Conservation (phyloP, 306 rosid species). For the Acacia crassicarpa region DNA sequence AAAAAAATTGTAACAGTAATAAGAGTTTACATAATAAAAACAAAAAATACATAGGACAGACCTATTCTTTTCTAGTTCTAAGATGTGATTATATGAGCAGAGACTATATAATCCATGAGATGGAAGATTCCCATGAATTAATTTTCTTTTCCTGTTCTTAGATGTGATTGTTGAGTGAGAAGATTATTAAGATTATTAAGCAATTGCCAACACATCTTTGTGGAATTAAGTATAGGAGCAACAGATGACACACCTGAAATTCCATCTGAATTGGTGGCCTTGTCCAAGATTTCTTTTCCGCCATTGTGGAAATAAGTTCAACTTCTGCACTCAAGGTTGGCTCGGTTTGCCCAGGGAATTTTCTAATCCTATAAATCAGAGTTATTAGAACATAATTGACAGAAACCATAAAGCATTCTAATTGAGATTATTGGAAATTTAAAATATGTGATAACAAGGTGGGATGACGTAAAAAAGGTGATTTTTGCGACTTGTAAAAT, state of each 20-base stretch:
- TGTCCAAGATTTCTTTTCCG: slow-evolving; percentile 94
- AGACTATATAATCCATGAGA: not conserved
- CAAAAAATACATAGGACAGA: too few relatives aligned
- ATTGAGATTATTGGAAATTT: not conserved
- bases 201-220: not conserved
- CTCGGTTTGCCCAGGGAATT: slow-evolving; percentile 96
- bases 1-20: too few relatives aligned
- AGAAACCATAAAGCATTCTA: not conserved
- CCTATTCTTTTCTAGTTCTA: too few relatives aligned
- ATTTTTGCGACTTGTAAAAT: too few relatives aligned
- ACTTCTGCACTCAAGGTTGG: slow-evolving; percentile 98
- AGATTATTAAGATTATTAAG: not conserved
- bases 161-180: not conserved
- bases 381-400: not conserved
- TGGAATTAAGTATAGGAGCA: slow-evolving; percentile 10
- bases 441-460: not conserved
- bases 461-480: not conserved
- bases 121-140: slow-evolving; percentile 11
- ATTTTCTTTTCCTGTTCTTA: slow-evolving; percentile 8
- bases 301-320: slow-evolving; percentile 93
- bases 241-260: slow-evolving; percentile 70
- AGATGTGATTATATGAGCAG: not conserved
- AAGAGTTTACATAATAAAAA: too few relatives aligned
- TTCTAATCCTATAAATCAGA: slow-evolving; percentile 61
- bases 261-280: slow-evolving; percentile 99